Percentiles rank a stretch among this genome's conserved stretches.
Evolutionary conservation across 441 rosid genomes (phyloP).

Genomic region (Syzygium malaccense): DNA sequence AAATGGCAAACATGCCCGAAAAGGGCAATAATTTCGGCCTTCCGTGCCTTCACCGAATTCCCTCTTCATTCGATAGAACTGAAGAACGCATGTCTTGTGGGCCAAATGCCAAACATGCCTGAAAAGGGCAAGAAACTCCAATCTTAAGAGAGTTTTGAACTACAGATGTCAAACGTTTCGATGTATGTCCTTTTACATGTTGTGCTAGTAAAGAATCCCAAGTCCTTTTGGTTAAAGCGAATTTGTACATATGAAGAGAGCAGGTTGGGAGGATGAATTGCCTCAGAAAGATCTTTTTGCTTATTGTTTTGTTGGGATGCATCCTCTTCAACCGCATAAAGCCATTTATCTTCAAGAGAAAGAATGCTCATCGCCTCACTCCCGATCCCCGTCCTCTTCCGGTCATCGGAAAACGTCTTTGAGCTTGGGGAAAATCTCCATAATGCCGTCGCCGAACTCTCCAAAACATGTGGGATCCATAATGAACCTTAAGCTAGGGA

Average conservation of each 20-base stretch:
- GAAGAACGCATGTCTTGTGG: background rate
- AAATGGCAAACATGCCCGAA: background rate
- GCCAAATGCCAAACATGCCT: background rate
- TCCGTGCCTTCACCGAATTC: background rate
- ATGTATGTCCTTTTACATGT: background rate
- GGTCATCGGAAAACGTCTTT: background rate
- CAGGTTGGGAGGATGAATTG: background rate
- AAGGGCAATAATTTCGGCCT: background rate
- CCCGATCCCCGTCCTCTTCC: background rate
- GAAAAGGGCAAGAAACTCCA: background rate
- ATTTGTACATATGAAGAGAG: background rate
- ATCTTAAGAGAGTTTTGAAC: background rate
- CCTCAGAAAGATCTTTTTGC: background rate
- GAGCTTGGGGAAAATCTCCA: background rate
- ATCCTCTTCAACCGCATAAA: background rate
- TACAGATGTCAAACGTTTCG: background rate
- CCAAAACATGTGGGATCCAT: background rate
- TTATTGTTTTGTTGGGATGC: background rate
- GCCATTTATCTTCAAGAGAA: background rate
- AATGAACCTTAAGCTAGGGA: background rate
- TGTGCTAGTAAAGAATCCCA: background rate
- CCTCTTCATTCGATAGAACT: background rate
- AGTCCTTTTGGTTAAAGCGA: background rate
- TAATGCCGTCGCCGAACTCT: background rate
- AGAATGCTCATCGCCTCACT: background rate